A percentile compares a stretch with the other conserved stretches of the same genome.
These are phyloP conservation scores for Talaromyces albobiverticillius DNA, from an alignment of 2,329 filamentous ascomycete genomes.

Conservation along the genomic window DNA sequence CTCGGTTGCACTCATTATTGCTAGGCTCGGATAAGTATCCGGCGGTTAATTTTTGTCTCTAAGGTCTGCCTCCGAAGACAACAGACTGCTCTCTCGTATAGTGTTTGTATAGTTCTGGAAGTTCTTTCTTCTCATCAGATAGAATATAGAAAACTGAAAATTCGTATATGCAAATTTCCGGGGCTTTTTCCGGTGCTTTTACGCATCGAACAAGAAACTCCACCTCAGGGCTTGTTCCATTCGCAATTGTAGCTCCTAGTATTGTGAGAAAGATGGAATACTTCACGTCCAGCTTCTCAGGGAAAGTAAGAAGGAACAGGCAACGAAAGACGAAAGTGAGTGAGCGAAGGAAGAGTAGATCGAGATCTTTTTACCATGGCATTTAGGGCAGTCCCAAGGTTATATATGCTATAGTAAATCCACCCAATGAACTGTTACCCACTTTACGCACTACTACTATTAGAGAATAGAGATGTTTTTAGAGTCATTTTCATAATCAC, in stretches of 20 bases:
- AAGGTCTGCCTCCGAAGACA: too few relatives aligned
- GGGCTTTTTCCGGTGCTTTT: background rate
- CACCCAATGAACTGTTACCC: background rate
- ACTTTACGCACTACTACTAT: background rate
- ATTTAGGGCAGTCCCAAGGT: background rate
- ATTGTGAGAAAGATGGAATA: too few relatives aligned
- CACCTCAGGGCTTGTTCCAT: background rate
- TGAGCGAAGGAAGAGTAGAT: too few relatives aligned
- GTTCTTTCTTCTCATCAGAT: background rate
- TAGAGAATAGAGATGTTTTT: background rate
- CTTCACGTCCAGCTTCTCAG: too few relatives aligned
- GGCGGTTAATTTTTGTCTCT: background rate
- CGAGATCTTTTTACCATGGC: background rate
- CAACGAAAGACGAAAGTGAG: too few relatives aligned
- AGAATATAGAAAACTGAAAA: background rate
- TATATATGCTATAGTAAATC: background rate
- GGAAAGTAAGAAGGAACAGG: too few relatives aligned
- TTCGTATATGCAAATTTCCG: background rate
- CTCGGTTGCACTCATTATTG: constrained; percentile 1
- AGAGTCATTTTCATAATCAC: background rate
- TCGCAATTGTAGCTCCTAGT: too few relatives aligned
- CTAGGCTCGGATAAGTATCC: constrained; percentile 8
- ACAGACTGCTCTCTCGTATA: background rate
- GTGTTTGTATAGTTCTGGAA: background rate
- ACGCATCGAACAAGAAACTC: background rate